Evolutionary conservation across 305 asterid genomes (phyloP), one percentile per base, ranked within the genome.

Genomic region (Fraxinus albicans): DNA sequence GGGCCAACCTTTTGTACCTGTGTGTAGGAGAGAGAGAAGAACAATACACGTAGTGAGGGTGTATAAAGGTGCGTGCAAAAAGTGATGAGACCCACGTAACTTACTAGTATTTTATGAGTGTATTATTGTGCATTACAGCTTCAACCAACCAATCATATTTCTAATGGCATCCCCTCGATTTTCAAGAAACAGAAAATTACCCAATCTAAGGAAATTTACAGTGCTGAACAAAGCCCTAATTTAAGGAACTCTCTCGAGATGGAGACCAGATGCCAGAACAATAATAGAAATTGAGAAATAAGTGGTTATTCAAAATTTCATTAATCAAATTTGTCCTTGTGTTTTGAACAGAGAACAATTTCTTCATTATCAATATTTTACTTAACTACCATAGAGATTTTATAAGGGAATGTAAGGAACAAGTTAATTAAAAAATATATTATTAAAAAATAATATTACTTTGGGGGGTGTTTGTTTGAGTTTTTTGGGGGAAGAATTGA

Each of bases 1-100:
- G 83, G 87, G 86, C 83, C 85, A 83, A 85, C 89, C 84, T 50
- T 75, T 29, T 25, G 78, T 25, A 25, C 3, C 17, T 75, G 69
- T 23, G 42, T 77, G 42, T 77, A 3, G 29, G 72, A 34, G 77
- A 3, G 36, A 36, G 83, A 29, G 76, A 67, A 25, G 74, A 75
- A 34, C 79, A 60, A 72, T 33, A 40, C 72, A 31, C 77, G 55
- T 80, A 81, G 50, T 79, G 82, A 58, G 47, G 27, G 81, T 81
- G 89, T 74, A 82, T 78, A 33, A 73, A 77, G 23, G 80, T 79
- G 50, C 80, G 72, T 25, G 55, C 78, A 58, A 23, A 65, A 34
- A 23, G 73, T 36, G 81, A 21, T 34, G 44, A 63, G 81, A 1
- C 86, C 47, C 79, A 83, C 79, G 75, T 35, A 53, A 50, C 23